These are phyloP conservation scores for Omphalotus guepiniiformis DNA, from an alignment of 768 basidiomycete genomes.

Conservation along the genomic window DNA sequence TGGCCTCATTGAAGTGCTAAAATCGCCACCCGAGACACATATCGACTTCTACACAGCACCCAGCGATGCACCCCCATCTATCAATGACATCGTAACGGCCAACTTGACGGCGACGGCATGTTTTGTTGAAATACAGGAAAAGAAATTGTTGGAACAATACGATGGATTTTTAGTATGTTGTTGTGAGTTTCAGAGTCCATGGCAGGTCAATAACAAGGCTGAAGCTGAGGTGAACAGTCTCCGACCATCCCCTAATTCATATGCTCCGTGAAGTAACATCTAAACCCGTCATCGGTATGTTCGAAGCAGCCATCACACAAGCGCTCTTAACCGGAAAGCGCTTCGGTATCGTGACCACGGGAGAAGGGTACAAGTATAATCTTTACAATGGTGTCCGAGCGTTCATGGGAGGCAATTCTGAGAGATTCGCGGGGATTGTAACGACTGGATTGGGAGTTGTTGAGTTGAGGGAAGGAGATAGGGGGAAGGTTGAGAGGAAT, in stretches of 20 bases:
- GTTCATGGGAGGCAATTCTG: conserved; percentile 30
- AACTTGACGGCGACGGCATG: conserved; percentile 27
- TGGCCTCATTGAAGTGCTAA: conserved; percentile 22
- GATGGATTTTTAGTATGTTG: conserved; percentile 37
- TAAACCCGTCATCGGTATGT: conserved; percentile 31
- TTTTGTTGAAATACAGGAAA: conserved; percentile 22
- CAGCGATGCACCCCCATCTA: conserved; percentile 25
- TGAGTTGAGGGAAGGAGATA: conserved; percentile 29
- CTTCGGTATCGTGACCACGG: conserved; percentile 36
- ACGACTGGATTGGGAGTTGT: conserved; percentile 29
- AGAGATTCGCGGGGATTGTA: conserved; percentile 31
- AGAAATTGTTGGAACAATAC: conserved; percentile 23
- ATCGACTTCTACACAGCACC: conserved; percentile 32
- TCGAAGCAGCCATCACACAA: conserved; percentile 31
- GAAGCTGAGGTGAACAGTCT: conserved; percentile 18
- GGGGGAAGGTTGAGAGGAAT: conserved; percentile 21
- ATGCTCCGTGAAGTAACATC: conserved; percentile 28
- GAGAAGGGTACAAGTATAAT: conserved; percentile 29
- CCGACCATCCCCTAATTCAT: conserved; percentile 32
- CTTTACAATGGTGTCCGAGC: conserved; percentile 28
- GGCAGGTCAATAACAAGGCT: background rate
- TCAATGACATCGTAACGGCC: conserved; percentile 28
- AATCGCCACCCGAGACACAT: conserved; percentile 22
- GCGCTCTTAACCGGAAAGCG: conserved; percentile 29
- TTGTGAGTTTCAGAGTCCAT: conserved; percentile 29